Base-by-base conservation (phyloP, 306 rosid species). In the Casuarina equisetifolia region DNA sequence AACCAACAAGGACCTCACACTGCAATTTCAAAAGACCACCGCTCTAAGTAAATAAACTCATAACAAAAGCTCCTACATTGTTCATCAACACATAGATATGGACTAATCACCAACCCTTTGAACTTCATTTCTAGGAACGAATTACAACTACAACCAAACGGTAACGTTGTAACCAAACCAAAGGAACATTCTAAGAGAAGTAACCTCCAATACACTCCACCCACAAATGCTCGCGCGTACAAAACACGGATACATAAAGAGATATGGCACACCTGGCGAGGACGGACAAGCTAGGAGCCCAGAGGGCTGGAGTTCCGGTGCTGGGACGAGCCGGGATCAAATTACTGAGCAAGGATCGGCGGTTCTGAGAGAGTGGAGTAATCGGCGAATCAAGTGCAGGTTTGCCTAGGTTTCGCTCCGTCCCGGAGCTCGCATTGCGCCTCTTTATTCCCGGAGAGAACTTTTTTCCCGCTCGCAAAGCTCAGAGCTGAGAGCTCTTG, bases 261-360 rank as follows among this genome's bases (percentile, higher is more conserved):
- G 32, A 25, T 19, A 58, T 25, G 39, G 39, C 0, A 50, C 81
- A 86, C 98, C 98, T 89, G 72, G 98, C 97, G 16, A 94, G 91
- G 16, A 94, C 93, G 0, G 98, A 94, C 61, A 92, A 86, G 82
- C 97, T 93, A 81, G 97, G 95, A 79, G 90, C 91, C 98, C 98
- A 95, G 9, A 97, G 97, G 45, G 97, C 98, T 40, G 97, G 98
- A 35, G 98, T 95, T 68, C 98, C 98, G 76, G 97, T 88, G 81
- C 58, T 73, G 6, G 98, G 98, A 20, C 97, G 95, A 58, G 89
- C 82, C 5, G 95, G 96, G 39, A 90, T 80, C 48, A 82, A 74
- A 74, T 53, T 82, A 2, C 81, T 87, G 73, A 46, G 55, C 67
- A 72, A 51, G 45, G 83, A 70, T 42, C 78, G 79, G 44, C 84